Evolutionary conservation across 805 yeast species (phyloP).

Genomic region (Peterozyma toletana): DNA sequence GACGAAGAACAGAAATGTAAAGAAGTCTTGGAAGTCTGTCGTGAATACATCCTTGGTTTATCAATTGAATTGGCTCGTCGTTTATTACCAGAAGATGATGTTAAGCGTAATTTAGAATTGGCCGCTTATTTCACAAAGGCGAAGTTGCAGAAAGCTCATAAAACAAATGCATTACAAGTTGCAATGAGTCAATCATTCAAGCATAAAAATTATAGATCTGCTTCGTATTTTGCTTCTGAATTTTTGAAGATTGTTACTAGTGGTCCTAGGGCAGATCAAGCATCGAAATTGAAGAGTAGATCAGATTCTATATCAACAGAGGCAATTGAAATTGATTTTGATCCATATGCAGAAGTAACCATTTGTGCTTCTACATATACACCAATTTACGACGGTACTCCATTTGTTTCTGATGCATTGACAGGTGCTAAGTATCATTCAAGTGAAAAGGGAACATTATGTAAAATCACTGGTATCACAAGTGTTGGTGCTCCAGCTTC

Average conservation of each 20-base stretch:
- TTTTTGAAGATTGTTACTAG: conserved; percentile 60
- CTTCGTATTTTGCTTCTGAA: conserved; percentile 84
- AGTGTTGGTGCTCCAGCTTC: conserved; percentile 87
- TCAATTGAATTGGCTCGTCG: conserved; percentile 90
- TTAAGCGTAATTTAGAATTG: conserved; percentile 84
- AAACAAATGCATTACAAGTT: conserved; percentile 82
- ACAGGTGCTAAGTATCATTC: conserved; percentile 85
- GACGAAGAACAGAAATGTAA: conserved; percentile 73
- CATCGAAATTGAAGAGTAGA: conserved; percentile 70
- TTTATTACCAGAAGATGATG: conserved; percentile 57
- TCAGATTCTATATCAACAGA: conserved; percentile 80
- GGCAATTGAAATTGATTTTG: conserved; percentile 86
- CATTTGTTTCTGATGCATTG: conserved; percentile 67
- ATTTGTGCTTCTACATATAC: conserved; percentile 83
- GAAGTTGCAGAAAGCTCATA: conserved; percentile 74
- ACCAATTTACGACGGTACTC: conserved; percentile 79
- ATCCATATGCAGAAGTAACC: conserved; percentile 85
- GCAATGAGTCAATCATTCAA: conserved; percentile 93
- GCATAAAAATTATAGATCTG: conserved; percentile 79
- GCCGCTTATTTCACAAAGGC: conserved; percentile 94
- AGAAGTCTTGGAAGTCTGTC: conserved; percentile 66
- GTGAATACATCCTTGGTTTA: conserved; percentile 87
- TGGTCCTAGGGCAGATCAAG: conserved; percentile 86
- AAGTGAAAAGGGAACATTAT: conserved; percentile 70
- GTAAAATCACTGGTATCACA: conserved; percentile 70